phyloP scores from a whole-genome alignment of 306 rosid species.

The Vigna unguiculata region DNA sequence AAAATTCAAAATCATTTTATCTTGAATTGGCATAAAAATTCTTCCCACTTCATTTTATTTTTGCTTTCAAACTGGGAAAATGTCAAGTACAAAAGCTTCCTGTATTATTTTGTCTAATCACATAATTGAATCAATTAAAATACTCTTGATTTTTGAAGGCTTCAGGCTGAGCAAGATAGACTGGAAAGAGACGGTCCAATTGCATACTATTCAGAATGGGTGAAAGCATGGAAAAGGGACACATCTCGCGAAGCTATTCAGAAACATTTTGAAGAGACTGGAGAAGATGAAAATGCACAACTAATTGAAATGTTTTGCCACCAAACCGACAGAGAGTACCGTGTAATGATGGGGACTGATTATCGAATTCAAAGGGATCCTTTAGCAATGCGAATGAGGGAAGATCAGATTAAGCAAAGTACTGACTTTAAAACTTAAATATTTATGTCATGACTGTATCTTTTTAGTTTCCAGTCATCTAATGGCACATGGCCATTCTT shows the following conservation, averaged over 20 bases:
- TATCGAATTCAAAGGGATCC: slow-evolving; percentile 86
- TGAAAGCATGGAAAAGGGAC: slow-evolving; percentile 87
- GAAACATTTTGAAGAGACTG: slow-evolving; percentile 93
- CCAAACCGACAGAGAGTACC: slow-evolving; percentile 92
- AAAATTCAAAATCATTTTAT: slow-evolving; percentile 14
- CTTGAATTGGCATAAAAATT: background rate
- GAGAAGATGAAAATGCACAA: slow-evolving; percentile 86
- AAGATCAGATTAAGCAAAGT: slow-evolving; percentile 99
- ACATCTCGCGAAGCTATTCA: slow-evolving; percentile 85
- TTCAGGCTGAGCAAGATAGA: slow-evolving; percentile 83
- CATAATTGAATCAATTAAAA: slow-evolving; percentile 27
- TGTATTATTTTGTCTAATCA: slow-evolving; percentile 12
- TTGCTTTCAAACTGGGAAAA: slow-evolving; percentile 40
- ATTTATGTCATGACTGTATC: slow-evolving; percentile 42
- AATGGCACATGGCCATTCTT: slow-evolving; percentile 30
- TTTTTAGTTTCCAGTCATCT: slow-evolving; percentile 28
- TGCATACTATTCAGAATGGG: slow-evolving; percentile 96
- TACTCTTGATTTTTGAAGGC: slow-evolving; percentile 59
- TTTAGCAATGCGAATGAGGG: slow-evolving; percentile 92
- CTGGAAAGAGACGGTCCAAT: slow-evolving; percentile 69
- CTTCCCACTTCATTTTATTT: slow-evolving; percentile 25
- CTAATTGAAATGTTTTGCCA: slow-evolving; percentile 83
- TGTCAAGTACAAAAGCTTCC: slow-evolving; percentile 22
- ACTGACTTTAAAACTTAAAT: slow-evolving; percentile 51
- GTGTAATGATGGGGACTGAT: slow-evolving; percentile 99